Conservation (phyloP, 1,284 basidiomycete genomes). For the Naganishia sp. region DNA sequence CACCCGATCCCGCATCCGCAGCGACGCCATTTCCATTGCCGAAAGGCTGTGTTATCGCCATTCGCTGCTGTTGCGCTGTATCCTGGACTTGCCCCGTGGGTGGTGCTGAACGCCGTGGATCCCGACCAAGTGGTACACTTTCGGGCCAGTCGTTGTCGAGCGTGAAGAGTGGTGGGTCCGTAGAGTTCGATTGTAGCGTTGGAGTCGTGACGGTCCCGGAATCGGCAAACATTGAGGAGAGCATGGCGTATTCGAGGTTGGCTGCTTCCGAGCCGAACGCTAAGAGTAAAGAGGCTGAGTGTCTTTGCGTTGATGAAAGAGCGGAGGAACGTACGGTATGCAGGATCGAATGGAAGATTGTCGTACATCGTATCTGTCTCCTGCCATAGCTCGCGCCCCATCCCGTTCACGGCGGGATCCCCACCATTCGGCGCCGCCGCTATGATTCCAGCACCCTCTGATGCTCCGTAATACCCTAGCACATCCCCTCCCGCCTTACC, state of each 20-base stretch:
- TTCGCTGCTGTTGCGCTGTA: background rate
- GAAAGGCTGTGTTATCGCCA: background rate
- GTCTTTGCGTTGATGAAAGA: no score
- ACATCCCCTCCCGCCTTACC: background rate
- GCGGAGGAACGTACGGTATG: conserved; percentile 51
- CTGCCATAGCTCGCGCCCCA: conserved; percentile 47
- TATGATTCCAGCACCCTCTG: background rate
- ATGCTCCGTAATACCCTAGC: background rate
- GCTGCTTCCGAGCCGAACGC: conserved; percentile 81
- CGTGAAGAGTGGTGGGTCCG: conserved; percentile 37
- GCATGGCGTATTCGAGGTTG: conserved; percentile 86
- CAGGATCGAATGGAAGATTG: conserved; percentile 64
- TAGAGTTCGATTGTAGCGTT: conserved; percentile 54
- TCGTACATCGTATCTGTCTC: conserved; percentile 63
- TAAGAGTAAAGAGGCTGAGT: background rate
- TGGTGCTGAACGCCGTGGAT: no score
- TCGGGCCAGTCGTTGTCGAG: conserved; percentile 33
- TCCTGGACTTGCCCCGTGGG: background rate
- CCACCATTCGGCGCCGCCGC: conserved; percentile 27
- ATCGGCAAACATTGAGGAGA: conserved; percentile 84
- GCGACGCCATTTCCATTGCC: background rate
- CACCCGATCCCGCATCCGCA: background rate
- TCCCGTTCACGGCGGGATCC: conserved; percentile 10
- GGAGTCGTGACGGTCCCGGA: conserved; percentile 33
- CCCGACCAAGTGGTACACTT: background rate